Evolutionary conservation across 139 green algal species (phyloP).

Genomic region (Protoeuglena noctilucae): DNA sequence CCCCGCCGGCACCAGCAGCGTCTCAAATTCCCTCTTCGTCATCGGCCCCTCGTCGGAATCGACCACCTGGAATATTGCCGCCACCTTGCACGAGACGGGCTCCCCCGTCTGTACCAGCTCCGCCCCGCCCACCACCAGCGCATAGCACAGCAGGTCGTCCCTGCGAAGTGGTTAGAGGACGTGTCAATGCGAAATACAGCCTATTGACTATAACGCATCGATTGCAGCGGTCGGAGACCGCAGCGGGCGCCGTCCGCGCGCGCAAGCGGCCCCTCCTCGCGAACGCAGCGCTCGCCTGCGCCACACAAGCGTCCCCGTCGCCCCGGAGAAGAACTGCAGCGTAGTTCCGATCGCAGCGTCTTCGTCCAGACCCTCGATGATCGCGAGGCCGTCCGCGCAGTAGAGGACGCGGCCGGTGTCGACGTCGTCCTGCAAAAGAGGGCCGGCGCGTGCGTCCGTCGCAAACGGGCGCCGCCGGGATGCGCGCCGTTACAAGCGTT

Average conservation of each 20-base stretch:
- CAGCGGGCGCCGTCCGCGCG: too few relatives aligned
- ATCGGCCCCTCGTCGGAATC: conserved; percentile 45
- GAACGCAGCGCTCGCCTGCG: too few relatives aligned
- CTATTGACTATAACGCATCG: not conserved
- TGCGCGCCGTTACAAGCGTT: too few relatives aligned
- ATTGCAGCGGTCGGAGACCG: too few relatives aligned
- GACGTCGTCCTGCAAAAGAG: too few relatives aligned
- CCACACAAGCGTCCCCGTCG: conserved; percentile 22
- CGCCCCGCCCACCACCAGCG: conserved; percentile 41
- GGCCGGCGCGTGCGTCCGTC: too few relatives aligned
- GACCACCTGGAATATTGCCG: conserved; percentile 64
- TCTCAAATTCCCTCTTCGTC: conserved; percentile 60
- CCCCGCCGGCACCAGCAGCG: conserved; percentile 21
- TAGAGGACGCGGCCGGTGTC: conserved; percentile 34
- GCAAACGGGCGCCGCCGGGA: too few relatives aligned
- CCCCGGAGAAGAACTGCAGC: conserved; percentile 57
- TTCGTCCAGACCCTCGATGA: conserved; percentile 65
- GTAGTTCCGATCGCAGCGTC: conserved; percentile 60
- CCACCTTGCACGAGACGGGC: conserved; percentile 48
- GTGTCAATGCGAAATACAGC: conserved; percentile 24
- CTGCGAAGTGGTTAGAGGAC: too few relatives aligned
- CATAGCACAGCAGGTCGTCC: conserved; percentile 55
- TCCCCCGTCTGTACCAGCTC: conserved; percentile 32
- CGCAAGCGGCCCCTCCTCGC: too few relatives aligned
- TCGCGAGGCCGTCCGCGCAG: conserved; percentile 38